phyloP scores from a whole-genome alignment of 257 asterid genomes.

The Plectranthus barbatus region DNA sequence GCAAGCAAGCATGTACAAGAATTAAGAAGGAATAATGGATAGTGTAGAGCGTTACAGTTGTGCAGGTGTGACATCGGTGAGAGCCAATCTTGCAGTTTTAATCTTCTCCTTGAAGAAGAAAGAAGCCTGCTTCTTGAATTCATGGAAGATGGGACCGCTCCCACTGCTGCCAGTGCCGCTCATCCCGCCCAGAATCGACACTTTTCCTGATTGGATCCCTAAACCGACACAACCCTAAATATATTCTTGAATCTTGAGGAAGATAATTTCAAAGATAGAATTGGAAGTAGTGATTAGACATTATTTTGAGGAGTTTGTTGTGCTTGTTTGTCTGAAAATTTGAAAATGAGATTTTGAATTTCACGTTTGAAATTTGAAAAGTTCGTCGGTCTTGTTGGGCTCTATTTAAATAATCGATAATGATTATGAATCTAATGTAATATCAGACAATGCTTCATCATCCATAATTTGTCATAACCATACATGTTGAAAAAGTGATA shows the following conservation, averaged over 20 bases:
- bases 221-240: not conserved
- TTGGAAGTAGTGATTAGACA: too few relatives aligned
- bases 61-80: slow-evolving; percentile 79
- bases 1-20: too few relatives aligned
- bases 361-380: slow-evolving; percentile 14
- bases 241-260: not conserved
- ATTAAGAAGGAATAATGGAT: too few relatives aligned
- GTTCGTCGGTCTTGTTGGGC: not conserved
- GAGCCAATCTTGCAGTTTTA: slow-evolving; percentile 72
- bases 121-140: slow-evolving; percentile 86
- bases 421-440: not conserved
- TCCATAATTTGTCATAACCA: too few relatives aligned
- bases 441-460: too few relatives aligned
- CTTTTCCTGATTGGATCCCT: slow-evolving; percentile 3
- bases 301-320: too few relatives aligned
- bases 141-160: slow-evolving; percentile 44
- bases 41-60: slow-evolving; percentile 36
- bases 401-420: too few relatives aligned
- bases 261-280: not conserved
- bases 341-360: slow-evolving; percentile 15
- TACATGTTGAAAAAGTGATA: too few relatives aligned
- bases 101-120: slow-evolving; percentile 83
- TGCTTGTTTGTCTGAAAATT: too few relatives aligned
- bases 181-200: slow-evolving; percentile 29
- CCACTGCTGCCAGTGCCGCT: slow-evolving; percentile 22